A percentile compares a stretch with the other conserved stretches of the same genome.
These are phyloP conservation scores for Lentinus tigrinus DNA, from an alignment of 768 basidiomycete genomes.

Conservation along the genomic window DNA sequence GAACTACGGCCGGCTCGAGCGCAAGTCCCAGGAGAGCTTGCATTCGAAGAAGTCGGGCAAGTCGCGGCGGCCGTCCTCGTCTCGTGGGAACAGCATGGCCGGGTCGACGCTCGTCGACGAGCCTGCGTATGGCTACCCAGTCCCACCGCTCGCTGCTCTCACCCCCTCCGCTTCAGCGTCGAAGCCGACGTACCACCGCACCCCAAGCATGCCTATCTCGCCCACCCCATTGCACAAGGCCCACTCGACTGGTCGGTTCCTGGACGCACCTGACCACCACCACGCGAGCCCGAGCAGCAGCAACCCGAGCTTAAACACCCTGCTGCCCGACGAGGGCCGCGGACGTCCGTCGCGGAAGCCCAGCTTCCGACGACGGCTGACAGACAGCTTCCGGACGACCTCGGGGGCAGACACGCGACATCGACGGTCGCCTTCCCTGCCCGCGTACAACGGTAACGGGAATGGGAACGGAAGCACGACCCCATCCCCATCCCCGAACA, in stretches of 20 bases:
- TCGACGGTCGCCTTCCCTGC: conserved; percentile 23
- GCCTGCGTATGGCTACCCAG: conserved; percentile 23
- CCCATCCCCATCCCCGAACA: conserved; percentile 11
- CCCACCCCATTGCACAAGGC: conserved; percentile 34
- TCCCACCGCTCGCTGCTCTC: conserved; percentile 7
- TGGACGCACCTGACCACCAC: conserved; percentile 17
- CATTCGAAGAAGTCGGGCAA: conserved; percentile 37
- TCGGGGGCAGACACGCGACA: conserved; percentile 20
- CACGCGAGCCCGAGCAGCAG: conserved; percentile 17
- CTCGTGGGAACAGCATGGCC: conserved; percentile 14
- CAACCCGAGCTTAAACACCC: conserved; percentile 10
- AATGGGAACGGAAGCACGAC: neutral
- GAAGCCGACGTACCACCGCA: conserved; percentile 34
- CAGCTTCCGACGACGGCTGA: conserved; percentile 26
- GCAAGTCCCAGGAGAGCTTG: conserved; percentile 40
- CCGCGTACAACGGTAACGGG: conserved; percentile 1
- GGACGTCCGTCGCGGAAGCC: conserved; percentile 25
- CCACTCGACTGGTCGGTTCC: conserved; percentile 26
- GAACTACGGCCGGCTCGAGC: conserved; percentile 18
- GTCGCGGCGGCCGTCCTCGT: conserved; percentile 31
- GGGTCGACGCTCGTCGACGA: conserved; percentile 12
- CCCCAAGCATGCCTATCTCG: conserved; percentile 47
- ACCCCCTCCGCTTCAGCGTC: neutral
- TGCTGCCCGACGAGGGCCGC: conserved; percentile 15
- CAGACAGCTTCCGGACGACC: conserved; percentile 21